These are phyloP conservation scores for Batrachochytrium dendrobatidis DNA, from an alignment of 371 early-diverging fungal genomes.

Conservation along the genomic window DNA sequence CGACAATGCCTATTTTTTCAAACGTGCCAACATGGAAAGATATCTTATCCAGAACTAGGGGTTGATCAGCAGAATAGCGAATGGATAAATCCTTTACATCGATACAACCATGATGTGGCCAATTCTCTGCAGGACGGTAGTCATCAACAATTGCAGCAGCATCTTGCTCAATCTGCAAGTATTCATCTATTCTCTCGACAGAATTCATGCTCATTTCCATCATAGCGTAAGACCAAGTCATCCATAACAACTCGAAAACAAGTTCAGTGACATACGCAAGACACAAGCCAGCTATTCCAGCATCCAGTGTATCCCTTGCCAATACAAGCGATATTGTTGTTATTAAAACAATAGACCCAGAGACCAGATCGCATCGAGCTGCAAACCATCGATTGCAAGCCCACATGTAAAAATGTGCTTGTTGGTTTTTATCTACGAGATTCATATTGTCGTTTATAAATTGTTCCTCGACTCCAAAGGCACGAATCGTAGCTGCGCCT, in stretches of 20 bases:
- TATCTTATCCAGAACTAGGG: not conserved
- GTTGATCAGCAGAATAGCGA: constrained; percentile 6
- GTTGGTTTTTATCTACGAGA: constrained; percentile 47
- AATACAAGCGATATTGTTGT: constrained; percentile 55
- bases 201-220: not conserved
- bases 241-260: constrained; percentile 60
- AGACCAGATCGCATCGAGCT: constrained; percentile 59
- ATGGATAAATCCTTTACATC: constrained; percentile 27
- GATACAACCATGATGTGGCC: constrained; percentile 52
- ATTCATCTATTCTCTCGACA: constrained; percentile 64
- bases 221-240: constrained; percentile 34
- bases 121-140: constrained; percentile 30
- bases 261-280: constrained; percentile 57
- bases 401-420: constrained; percentile 72
- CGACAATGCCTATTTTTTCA: constrained; percentile 57
- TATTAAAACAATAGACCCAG: constrained; percentile 59
- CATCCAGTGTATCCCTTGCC: constrained; percentile 49
- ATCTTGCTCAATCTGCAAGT: constrained; percentile 60
- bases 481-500: constrained; percentile 63
- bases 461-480: constrained; percentile 39
- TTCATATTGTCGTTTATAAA: constrained; percentile 15
- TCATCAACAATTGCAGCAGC: constrained; percentile 44
- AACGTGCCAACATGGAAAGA: constrained; percentile 11
- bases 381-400: constrained; percentile 79
- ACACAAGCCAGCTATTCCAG: constrained; percentile 69